Percentiles rank a stretch among this genome's conserved stretches.
These are phyloP conservation scores for Gossypium schwendimanii DNA, from an alignment of 441 rosid genomes.

Conservation along the genomic window DNA sequence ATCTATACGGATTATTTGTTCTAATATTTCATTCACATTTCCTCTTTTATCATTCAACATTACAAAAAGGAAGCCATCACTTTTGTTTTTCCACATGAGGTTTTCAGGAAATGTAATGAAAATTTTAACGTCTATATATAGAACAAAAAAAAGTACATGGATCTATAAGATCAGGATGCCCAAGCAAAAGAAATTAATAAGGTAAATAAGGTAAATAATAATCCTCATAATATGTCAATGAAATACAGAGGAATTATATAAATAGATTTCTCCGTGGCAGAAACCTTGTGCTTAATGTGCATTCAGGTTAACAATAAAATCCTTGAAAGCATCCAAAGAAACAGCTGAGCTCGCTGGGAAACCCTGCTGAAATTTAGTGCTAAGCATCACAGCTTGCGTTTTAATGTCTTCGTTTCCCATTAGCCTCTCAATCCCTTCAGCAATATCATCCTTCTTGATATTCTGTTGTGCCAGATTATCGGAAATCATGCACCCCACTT, in stretches of 20 bases:
- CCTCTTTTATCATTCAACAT: background rate
- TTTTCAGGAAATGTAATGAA: conserved; percentile 1
- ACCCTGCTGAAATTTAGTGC: conserved; percentile 21
- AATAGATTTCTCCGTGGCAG: background rate
- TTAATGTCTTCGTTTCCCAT: conserved; percentile 23
- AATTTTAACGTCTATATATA: background rate
- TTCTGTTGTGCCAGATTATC: conserved; percentile 13
- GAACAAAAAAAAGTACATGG: background rate
- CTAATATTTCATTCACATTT: conserved; percentile 14
- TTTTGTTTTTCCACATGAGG: background rate
- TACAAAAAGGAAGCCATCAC: background rate
- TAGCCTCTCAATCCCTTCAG: conserved; percentile 28
- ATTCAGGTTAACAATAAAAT: background rate
- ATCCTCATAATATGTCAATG: background rate
- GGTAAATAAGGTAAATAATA: background rate
- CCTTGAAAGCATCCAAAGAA: conserved; percentile 19
- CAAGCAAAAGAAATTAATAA: background rate
- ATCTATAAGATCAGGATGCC: background rate
- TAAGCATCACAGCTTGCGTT: conserved; percentile 16
- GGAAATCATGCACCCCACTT: conserved; percentile 19
- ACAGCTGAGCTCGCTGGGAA: conserved; percentile 25
- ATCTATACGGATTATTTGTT: conserved; percentile 25
- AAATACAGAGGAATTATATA: background rate
- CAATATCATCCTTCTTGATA: conserved; percentile 17
- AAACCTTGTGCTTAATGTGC: background rate